Percentiles rank a stretch among this genome's conserved stretches.
Evolutionary conservation across 768 basidiomycete genomes (phyloP).

Genomic region (Hydnomerulius pinastri): DNA sequence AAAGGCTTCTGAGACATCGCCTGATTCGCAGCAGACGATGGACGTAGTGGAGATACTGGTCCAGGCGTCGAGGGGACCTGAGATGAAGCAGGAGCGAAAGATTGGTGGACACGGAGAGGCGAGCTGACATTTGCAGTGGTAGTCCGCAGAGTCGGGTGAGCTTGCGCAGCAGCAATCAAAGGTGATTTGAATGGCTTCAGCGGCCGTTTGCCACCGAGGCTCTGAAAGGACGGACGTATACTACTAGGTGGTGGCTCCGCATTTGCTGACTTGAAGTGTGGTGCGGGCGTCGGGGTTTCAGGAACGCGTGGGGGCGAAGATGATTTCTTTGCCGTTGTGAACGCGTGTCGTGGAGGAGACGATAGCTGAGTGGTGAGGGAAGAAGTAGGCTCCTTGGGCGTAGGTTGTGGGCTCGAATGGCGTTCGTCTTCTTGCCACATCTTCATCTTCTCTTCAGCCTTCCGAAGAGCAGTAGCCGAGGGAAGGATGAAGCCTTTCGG

Average conservation of each 20-base stretch:
- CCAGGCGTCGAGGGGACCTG: conserved; percentile 8
- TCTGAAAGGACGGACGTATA: conserved; percentile 11
- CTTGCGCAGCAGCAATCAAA: conserved; percentile 25
- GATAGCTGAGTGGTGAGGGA: conserved; percentile 1
- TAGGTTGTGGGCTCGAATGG: conserved; percentile 12
- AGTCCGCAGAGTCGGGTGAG: conserved; percentile 10
- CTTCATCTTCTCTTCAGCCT: conserved; percentile 53
- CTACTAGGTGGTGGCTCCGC: conserved; percentile 11
- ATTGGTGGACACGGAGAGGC: conserved; percentile 11
- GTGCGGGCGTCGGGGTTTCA: conserved; percentile 41
- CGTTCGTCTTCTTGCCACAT: conserved; percentile 49
- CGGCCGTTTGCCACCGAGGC: conserved; percentile 11
- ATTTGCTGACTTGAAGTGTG: conserved; percentile 29
- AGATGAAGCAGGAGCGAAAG: conserved; percentile 6
- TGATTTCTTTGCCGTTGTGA: conserved; percentile 41
- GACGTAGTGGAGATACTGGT: conserved; percentile 38
- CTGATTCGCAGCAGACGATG: conserved; percentile 23
- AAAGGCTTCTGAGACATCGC: conserved; percentile 18
- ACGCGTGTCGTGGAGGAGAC: conserved; percentile 30
- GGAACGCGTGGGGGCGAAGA: conserved; percentile 31
- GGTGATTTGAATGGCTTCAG: conserved; percentile 52
- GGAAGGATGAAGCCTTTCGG: conserved; percentile 46
- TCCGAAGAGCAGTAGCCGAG: conserved; percentile 53
- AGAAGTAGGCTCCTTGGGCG: conserved; percentile 19
- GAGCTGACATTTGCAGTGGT: conserved; percentile 34